These are phyloP conservation scores for Osmanthus fragrans DNA, from an alignment of 257 asterid genomes.

Conservation along the genomic window DNA sequence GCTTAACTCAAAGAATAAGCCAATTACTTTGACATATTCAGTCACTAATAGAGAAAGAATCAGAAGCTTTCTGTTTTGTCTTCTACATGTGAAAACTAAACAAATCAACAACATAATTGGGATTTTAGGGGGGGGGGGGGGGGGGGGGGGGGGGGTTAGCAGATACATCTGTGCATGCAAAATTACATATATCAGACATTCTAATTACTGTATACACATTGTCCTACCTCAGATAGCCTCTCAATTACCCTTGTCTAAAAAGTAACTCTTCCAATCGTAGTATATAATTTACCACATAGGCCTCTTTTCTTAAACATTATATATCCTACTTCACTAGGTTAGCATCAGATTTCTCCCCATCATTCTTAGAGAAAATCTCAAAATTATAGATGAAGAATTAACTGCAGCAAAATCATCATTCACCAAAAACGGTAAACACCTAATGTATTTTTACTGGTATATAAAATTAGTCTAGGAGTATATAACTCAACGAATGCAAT, in stretches of 20 bases:
- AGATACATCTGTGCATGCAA: background rate
- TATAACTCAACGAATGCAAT: background rate
- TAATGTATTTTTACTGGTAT: conserved; percentile 5
- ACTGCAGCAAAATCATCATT: background rate
- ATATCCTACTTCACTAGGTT: background rate
- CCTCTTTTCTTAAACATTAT: conserved; percentile 14
- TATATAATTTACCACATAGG: background rate
- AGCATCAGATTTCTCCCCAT: background rate
- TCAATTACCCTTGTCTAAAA: conserved; percentile 14
- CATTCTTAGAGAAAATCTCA: background rate
- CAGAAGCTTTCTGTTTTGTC: background rate
- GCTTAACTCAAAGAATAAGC: background rate
- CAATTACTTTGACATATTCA: background rate
- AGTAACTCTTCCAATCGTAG: conserved; percentile 11
- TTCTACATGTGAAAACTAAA: too few relatives aligned
- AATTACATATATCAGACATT: too few relatives aligned
- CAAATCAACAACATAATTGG: background rate
- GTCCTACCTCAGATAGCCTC: conserved; percentile 7
- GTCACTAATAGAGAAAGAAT: background rate
- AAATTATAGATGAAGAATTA: background rate
- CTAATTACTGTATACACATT: conserved; percentile 10
- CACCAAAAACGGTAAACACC: background rate
- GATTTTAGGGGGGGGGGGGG: background rate
- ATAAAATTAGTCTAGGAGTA: background rate
- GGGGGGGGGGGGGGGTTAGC: too few relatives aligned